Base-by-base conservation (phyloP, 768 basidiomycete species). In the Leccinum subgranulosum region DNA sequence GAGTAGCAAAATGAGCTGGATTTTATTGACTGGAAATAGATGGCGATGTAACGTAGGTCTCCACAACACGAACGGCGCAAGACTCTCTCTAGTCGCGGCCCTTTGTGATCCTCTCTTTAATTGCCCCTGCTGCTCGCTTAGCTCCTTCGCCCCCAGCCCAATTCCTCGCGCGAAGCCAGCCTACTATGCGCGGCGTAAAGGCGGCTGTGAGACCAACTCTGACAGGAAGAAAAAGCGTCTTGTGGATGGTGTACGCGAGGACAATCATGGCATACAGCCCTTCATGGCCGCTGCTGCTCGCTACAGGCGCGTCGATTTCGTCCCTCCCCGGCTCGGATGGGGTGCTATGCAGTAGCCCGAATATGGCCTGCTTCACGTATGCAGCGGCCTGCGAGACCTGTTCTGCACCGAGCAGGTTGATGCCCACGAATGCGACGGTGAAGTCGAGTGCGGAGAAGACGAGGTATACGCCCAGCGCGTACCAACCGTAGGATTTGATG, bases 221-320 rank as follows among this genome's bases (percentile, higher is more conserved):
- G 23, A 99, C 73, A 9, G 97, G 97, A 21, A 98, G 70, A 68
- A 98, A 90, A 1, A 93, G 67, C 0, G 92, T 96, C 77, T 99
- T 99, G 82, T 99, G 97, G 53, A 99, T 84, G 19, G 90, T 88
- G 73, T 95, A 99, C 4, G 97, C 96, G 64, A 98, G 77, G 0
- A 92, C 84, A 27, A 97, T 74, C 85, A 97, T 95, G 27, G 96
- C 94, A 73, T 92, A 95, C 17, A 97, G 76, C 15, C 91, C 86
- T 69, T 91, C 89, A 8, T 85, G 81, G 2, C 86, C 82, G 2
- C 72, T 71, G 46, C 59, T 58, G 53, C 63, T 57, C 34, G 72
- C 60, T 3, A 69, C 69, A 12, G 75, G 66, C 54, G 64, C 69
- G 21, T 89, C 85, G 51, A 83, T 73, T 64, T 87, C 89, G 48